Percentiles rank a stretch among this genome's conserved stretches.
Evolutionary conservation across 1,284 basidiomycete genomes (phyloP).

Genomic region (Ustilago loliicola): DNA sequence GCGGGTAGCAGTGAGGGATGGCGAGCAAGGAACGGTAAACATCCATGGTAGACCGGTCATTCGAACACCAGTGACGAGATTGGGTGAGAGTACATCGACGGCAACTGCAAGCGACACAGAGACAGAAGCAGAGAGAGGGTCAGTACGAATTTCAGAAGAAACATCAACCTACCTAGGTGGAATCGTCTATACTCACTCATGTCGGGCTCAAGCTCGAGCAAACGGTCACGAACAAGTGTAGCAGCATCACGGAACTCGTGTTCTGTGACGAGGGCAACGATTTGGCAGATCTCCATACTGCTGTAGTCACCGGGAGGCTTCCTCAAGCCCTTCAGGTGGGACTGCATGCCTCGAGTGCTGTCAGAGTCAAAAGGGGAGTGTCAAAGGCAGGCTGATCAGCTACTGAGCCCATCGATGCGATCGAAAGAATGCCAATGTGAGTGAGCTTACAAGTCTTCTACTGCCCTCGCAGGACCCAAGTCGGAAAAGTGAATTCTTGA

Average conservation of each 20-base stretch:
- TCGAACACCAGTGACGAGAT: conserved; percentile 56
- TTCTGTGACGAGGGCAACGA: conserved; percentile 25
- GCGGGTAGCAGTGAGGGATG: conserved; percentile 40
- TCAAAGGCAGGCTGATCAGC: background rate
- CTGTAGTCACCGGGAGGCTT: conserved; percentile 39
- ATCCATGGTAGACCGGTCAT: conserved; percentile 54
- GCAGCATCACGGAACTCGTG: conserved; percentile 43
- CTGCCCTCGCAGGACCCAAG: conserved; percentile 20
- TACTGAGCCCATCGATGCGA: background rate
- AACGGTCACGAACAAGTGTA: conserved; percentile 35
- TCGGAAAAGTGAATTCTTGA: conserved; percentile 31
- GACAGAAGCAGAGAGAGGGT: background rate
- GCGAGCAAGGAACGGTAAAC: conserved; percentile 54
- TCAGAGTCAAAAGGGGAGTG: background rate
- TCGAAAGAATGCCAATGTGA: background rate
- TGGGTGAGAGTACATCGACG: conserved; percentile 59
- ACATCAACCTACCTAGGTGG: background rate
- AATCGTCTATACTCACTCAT: conserved; percentile 29
- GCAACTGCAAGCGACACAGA: conserved; percentile 25
- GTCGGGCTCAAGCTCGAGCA: conserved; percentile 50
- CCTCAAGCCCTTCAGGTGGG: conserved; percentile 28
- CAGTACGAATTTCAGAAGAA: background rate
- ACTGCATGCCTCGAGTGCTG: conserved; percentile 35
- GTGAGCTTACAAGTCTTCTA: conserved; percentile 37
- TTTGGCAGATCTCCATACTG: conserved; percentile 35